These are phyloP conservation scores for Dryadomyces quercivorus DNA, from an alignment of 2,329 filamentous ascomycete species.

Conservation along the genomic window DNA sequence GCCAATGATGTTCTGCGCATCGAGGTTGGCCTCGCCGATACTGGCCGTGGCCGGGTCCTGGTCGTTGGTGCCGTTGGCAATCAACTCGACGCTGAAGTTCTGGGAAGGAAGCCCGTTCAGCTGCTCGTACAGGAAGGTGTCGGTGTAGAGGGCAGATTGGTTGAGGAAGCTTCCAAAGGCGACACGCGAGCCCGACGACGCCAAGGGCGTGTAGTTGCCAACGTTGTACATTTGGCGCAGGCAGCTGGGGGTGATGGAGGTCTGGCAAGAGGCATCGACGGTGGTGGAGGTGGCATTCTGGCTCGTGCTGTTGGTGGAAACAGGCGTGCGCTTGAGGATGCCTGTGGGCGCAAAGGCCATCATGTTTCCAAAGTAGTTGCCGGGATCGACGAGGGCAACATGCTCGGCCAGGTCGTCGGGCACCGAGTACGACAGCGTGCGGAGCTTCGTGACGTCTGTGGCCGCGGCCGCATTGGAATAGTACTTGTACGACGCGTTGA, in stretches of 20 bases:
- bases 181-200: slow-evolving; percentile 24
- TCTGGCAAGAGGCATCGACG: slow-evolving; percentile 15
- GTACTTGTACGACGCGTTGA: slow-evolving; percentile 18
- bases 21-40: slow-evolving; percentile 46
- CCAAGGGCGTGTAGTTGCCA: slow-evolving; percentile 22
- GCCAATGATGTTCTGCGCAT: slow-evolving; percentile 47
- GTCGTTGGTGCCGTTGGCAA: slow-evolving; percentile 41
- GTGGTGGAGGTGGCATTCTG: slow-evolving; percentile 20
- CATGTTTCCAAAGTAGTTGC: slow-evolving; percentile 41
- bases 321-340: background rate
- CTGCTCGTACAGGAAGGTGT: slow-evolving; percentile 39
- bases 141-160: slow-evolving; percentile 32
- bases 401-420: slow-evolving; percentile 40
- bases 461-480: slow-evolving; percentile 7
- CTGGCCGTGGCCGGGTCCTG: slow-evolving; percentile 23
- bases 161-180: slow-evolving; percentile 31
- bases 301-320: background rate
- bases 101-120: slow-evolving; percentile 35
- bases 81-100: slow-evolving; percentile 41
- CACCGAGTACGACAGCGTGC: slow-evolving; percentile 46
- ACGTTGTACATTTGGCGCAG: slow-evolving; percentile 36
- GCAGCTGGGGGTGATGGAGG: slow-evolving; percentile 31
- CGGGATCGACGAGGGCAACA: slow-evolving; percentile 53
- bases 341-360: slow-evolving; percentile 4
- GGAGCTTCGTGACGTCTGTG: slow-evolving; percentile 26